Conservation (phyloP, 495 filamentous ascomycete genomes). For the Penicillium turbatum region DNA sequence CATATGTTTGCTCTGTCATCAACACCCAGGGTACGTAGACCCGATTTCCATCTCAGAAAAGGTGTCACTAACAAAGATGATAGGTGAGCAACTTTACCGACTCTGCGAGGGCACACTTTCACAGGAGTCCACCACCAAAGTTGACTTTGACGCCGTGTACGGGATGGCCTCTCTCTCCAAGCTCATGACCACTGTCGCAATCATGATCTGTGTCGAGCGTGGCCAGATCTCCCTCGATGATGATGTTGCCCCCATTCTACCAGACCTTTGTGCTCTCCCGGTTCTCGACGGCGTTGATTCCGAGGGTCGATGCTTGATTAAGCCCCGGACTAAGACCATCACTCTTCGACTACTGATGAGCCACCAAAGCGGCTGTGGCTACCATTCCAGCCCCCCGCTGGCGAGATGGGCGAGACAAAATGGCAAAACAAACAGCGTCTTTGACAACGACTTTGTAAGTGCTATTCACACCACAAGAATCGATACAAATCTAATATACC, state of each 20-base stretch:
- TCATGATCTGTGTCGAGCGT: background rate
- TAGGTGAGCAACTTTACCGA: background rate
- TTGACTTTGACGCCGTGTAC: background rate
- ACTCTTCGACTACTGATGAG: background rate
- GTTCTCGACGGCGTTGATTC: background rate
- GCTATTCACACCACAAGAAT: background rate
- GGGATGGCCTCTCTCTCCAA: background rate
- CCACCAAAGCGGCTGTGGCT: conserved; percentile 1
- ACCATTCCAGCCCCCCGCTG: background rate
- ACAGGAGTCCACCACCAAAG: background rate
- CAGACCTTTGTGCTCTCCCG: background rate
- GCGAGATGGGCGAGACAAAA: background rate
- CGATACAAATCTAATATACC: background rate
- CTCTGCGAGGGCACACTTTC: background rate
- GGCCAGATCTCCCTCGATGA: background rate
- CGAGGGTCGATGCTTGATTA: background rate
- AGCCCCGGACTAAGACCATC: background rate
- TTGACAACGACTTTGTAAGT: background rate
- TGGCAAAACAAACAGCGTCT: conserved; percentile 1
- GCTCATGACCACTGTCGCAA: background rate
- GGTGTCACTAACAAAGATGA: background rate
- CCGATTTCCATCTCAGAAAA: background rate
- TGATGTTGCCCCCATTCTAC: background rate
- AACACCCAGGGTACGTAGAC: background rate
- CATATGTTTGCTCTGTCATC: background rate